Conservation (phyloP, 805 yeast genomes). For the Monosporozyma servazzii region DNA sequence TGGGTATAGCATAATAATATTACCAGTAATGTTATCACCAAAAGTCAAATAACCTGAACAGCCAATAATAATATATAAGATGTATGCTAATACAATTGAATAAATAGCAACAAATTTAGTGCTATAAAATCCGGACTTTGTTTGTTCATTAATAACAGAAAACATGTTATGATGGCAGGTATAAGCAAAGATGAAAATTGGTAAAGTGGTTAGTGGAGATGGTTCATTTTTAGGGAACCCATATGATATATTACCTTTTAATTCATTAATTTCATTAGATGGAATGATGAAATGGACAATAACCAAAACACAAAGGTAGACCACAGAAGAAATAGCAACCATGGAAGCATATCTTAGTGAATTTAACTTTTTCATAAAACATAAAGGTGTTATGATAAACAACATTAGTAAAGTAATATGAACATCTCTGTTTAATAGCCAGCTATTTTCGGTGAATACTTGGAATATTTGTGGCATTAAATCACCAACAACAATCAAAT, state of each 20-base stretch:
- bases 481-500: conserved; percentile 63
- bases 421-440: conserved; percentile 38
- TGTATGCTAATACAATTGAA: conserved; percentile 53
- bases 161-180: conserved; percentile 96
- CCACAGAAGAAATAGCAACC: conserved; percentile 73
- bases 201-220: conserved; percentile 60
- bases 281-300: conserved; percentile 50
- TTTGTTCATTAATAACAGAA: conserved; percentile 74
- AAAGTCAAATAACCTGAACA: conserved; percentile 76
- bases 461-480: conserved; percentile 49
- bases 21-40: conserved; percentile 72
- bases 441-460: conserved; percentile 24
- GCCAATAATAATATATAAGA: conserved; percentile 64
- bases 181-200: conserved; percentile 89
- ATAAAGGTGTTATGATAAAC: conserved; percentile 39
- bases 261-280: conserved; percentile 17
- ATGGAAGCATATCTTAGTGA: conserved; percentile 80
- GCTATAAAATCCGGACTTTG: conserved; percentile 40
- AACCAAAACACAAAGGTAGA: conserved; percentile 65
- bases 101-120: conserved; percentile 39
- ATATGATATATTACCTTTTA: conserved; percentile 42
- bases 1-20: conserved; percentile 72
- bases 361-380: conserved; percentile 66
- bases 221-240: conserved; percentile 39
- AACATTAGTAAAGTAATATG: conserved; percentile 56